A percentile compares a stretch with the other conserved stretches of the same genome.
Evolutionary conservation across 208 protist genomes (phyloP).

Genomic region (Leishmania major): DNA sequence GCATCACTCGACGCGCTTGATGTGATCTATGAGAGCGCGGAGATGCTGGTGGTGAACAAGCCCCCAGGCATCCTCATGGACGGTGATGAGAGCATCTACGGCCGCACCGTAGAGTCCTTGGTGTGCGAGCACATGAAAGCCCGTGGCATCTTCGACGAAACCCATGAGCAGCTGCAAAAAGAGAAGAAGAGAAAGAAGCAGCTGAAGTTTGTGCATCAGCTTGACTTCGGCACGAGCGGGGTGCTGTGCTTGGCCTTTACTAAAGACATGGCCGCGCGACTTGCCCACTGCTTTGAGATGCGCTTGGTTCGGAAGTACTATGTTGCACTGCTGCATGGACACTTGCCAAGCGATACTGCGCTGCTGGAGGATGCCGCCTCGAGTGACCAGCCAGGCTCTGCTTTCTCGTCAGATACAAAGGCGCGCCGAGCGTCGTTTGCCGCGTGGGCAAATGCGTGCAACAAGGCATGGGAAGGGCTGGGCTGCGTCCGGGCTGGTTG

Average conservation of each 20-base stretch:
- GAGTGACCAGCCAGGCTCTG: background rate
- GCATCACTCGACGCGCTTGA: slow-evolving; percentile 1
- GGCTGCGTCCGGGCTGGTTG: slow-evolving; percentile 1
- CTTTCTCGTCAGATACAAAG: background rate
- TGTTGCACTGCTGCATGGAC: slow-evolving; percentile 76
- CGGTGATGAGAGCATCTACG: slow-evolving; percentile 25
- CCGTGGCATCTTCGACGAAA: slow-evolving; percentile 35
- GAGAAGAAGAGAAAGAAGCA: slow-evolving; percentile 44
- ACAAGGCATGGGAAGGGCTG: slow-evolving; percentile 7
- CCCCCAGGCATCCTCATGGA: slow-evolving; percentile 87
- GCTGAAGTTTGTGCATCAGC: slow-evolving; percentile 91
- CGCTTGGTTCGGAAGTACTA: slow-evolving; percentile 83
- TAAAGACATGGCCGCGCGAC: slow-evolving; percentile 70
- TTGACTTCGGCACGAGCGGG: slow-evolving; percentile 92
- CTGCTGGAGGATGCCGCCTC: background rate
- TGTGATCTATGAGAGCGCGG: slow-evolving; percentile 61
- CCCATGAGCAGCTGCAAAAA: slow-evolving; percentile 31
- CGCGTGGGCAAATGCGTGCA: slow-evolving; percentile 10
- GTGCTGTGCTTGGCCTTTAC: slow-evolving; percentile 89
- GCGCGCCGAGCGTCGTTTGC: background rate
- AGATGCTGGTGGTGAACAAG: slow-evolving; percentile 91
- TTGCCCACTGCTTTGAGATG: slow-evolving; percentile 89
- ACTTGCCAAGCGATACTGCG: slow-evolving; percentile 30
- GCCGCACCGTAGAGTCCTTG: slow-evolving; percentile 61
- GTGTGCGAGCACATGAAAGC: slow-evolving; percentile 42